Base-by-base conservation (phyloP, 257 asterid genomes). In the Linaria vulgaris region DNA sequence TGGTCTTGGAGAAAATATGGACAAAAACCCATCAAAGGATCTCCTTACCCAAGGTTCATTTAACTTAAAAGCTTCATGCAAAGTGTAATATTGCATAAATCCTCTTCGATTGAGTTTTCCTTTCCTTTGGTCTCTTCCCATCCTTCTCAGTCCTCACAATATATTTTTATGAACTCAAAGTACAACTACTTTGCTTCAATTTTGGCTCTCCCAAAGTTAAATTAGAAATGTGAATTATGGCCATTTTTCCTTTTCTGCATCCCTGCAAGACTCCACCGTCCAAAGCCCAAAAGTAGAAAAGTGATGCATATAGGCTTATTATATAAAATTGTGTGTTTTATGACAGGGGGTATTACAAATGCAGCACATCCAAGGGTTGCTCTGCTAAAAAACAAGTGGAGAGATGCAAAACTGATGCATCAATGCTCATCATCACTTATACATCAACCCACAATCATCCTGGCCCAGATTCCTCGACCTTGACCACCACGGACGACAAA, bases 1-100 rank as follows among this genome's bases (percentile, higher is more conserved):
- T 85, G 92, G 86, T 80, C 87, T 53, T 82, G 88, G 92, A 82
- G 92, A 72, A 85, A 85, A 75, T 85, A 85, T 85, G 87, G 91
- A 52, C 91, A 86, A 59, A 83, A 86, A 67, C 85, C 95, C 78
- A 86, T 86, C 47, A 86, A 86, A 81, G 91, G 91, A 47, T 78
- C 92, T 64, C 85, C 85, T 67, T 77, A 80, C 73, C 94, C 94
- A 59, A 85, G 94, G 94, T 83, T 50, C n/a, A 8, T 54, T 58
- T 57, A 34, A 1, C 65, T 41, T 41, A 4, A 3, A 3, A 34
- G 9, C 41, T 34, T 11, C 41, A 34, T 34, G 9, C 10, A 34
- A 1, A 34, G 11, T 34, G 41, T 34, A 34, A 30, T 1, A 34
- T 34, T 34, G 9, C 23, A 14, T 52, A 53, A n/a, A 27, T 55